phyloP scores from a whole-genome alignment of 352 stramenopile genomes.

The Plasmopara viticola region DNA sequence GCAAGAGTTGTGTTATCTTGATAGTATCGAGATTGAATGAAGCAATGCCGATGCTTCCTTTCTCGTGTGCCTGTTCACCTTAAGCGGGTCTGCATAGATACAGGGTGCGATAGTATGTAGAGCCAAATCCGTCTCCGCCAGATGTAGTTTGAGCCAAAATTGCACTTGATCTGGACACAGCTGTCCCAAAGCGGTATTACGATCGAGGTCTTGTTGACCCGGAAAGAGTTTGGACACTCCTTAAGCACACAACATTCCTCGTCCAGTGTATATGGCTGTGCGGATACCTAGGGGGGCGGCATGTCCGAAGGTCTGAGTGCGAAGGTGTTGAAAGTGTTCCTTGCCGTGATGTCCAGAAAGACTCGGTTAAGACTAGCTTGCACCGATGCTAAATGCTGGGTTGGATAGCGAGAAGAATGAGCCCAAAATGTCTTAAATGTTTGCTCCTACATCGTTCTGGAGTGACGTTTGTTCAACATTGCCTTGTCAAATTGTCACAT shows the following conservation, averaged over 20 bases:
- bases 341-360: neutral
- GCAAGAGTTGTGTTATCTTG: neutral
- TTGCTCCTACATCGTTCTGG: neutral
- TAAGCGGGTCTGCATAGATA: neutral
- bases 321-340: neutral
- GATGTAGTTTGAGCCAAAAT: neutral
- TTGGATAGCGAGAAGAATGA: neutral
- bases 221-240: neutral
- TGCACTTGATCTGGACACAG: neutral
- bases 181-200: slow-evolving; percentile 32
- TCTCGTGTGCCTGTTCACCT: neutral
- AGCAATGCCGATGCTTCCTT: neutral
- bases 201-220: slow-evolving; percentile 15
- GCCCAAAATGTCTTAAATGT: neutral
- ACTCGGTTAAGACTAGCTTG: slow-evolving; percentile 1
- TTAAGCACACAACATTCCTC: neutral
- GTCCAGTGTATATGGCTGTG: neutral
- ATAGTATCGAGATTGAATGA: neutral
- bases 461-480: neutral
- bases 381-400: neutral
- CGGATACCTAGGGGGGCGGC: neutral
- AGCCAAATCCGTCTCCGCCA: neutral
- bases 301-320: neutral
- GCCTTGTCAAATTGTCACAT: neutral
- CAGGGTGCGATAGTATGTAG: neutral